Conservation (phyloP, 1,139 yeast genomes). For the Geotrichum cucujoidarum region DNA sequence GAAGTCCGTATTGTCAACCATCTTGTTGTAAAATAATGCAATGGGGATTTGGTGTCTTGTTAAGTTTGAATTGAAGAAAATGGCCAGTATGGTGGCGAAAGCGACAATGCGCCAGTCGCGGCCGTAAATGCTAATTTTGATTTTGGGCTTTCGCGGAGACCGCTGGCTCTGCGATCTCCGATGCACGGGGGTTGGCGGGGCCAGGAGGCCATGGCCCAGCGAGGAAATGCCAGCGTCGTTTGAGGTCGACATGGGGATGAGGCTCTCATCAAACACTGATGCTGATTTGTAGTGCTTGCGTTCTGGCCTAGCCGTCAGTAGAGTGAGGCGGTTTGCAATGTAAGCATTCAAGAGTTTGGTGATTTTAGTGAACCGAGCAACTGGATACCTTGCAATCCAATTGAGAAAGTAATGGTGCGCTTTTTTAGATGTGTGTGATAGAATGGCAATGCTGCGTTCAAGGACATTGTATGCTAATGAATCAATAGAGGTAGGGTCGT, state of each 20-base stretch:
- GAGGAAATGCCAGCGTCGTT: not conserved
- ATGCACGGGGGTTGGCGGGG: not conserved
- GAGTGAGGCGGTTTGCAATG: conserved; percentile 33
- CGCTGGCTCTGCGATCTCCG: not conserved
- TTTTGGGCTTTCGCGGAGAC: not conserved
- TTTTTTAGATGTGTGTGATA: conserved; percentile 48
- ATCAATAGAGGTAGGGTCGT: conserved; percentile 9
- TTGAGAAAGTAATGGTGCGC: conserved; percentile 47
- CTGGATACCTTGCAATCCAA: conserved; percentile 50
- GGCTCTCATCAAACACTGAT: not conserved
- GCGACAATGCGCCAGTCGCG: conserved; percentile 76
- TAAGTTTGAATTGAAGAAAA: conserved; percentile 53
- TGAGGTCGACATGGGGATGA: not conserved
- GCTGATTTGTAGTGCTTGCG: not conserved
- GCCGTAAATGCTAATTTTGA: conserved; percentile 54
- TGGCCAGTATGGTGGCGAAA: conserved; percentile 55
- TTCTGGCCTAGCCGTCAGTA: conserved; percentile 26
- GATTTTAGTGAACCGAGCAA: conserved; percentile 27
- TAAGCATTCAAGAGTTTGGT: conserved; percentile 39
- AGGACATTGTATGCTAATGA: conserved; percentile 55
- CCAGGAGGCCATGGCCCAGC: not conserved
- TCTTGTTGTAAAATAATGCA: conserved; percentile 66
- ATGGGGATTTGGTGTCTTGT: conserved; percentile 42
- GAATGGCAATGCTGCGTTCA: conserved; percentile 60
- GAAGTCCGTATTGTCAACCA: conserved; percentile 75